Evolutionary conservation across 768 basidiomycete species (phyloP).

Genomic region (Pleurotus platypus): DNA sequence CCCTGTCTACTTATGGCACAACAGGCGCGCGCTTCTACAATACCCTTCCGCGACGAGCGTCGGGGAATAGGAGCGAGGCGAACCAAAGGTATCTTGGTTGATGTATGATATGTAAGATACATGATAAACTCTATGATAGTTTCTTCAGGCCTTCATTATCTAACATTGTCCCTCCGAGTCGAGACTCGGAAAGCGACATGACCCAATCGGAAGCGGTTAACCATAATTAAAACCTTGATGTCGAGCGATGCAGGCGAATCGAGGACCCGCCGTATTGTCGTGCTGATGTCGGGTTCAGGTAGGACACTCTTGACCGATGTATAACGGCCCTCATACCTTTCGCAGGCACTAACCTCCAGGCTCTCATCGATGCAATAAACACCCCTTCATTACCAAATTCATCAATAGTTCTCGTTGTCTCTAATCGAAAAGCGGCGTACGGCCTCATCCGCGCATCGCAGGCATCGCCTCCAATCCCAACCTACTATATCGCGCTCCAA

Average conservation of each 20-base stretch:
- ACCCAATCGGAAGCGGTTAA: too few species aligned
- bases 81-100: too few species aligned
- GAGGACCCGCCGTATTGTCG: conserved; percentile 30
- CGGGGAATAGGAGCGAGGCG: too few species aligned
- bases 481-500: conserved; percentile 79
- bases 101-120: too few species aligned
- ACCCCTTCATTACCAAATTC: conserved; percentile 72
- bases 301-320: background rate
- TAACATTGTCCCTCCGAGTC: too few species aligned
- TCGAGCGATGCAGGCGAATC: background rate
- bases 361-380: conserved; percentile 84
- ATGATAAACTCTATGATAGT: too few species aligned
- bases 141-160: too few species aligned
- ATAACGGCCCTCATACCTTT: background rate
- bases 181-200: too few species aligned
- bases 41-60: too few species aligned
- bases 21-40: too few species aligned
- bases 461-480: conserved; percentile 75
- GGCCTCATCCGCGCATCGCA: conserved; percentile 79
- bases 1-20: too few species aligned
- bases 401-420: conserved; percentile 77
- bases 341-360: conserved; percentile 92
- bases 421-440: conserved; percentile 88
- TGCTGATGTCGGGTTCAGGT: conserved; percentile 57
- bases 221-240: too few species aligned